These are phyloP conservation scores for Nicotiana tabacum DNA, from an alignment of 257 asterid genomes.

Conservation along the genomic window DNA sequence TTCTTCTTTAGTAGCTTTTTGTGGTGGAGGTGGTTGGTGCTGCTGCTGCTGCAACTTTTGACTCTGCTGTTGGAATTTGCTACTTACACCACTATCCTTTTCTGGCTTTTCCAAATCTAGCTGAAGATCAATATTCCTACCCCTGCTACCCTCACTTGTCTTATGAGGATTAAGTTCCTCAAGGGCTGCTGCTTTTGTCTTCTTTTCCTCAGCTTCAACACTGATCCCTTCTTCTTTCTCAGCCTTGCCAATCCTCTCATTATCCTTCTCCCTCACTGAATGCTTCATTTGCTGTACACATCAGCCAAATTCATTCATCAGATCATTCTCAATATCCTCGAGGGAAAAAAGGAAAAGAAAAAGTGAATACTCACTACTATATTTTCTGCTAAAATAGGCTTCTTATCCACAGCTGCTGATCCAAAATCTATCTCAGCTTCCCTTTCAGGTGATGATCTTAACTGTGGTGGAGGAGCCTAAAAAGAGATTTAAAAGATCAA, in stretches of 20 bases:
- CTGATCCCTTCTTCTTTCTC: slow-evolving; percentile 23
- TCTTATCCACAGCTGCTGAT: slow-evolving; percentile 32
- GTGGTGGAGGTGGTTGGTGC: slow-evolving; percentile 21
- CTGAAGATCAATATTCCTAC: slow-evolving; percentile 46
- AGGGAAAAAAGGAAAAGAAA: background rate
- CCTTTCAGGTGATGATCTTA: slow-evolving; percentile 53
- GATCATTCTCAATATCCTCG: background rate
- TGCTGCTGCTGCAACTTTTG: slow-evolving; percentile 36
- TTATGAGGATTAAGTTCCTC: slow-evolving; percentile 38
- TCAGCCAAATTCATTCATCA: background rate
- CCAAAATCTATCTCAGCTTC: slow-evolving; percentile 31
- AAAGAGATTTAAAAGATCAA: slow-evolving; percentile 12
- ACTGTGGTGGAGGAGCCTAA: slow-evolving; percentile 89
- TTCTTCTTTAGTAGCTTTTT: slow-evolving; percentile 46
- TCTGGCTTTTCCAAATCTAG: slow-evolving; percentile 65
- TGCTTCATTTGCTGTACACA: slow-evolving; percentile 39
- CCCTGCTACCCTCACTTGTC: slow-evolving; percentile 36
- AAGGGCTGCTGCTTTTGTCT: slow-evolving; percentile 16
- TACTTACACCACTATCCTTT: slow-evolving; percentile 33
- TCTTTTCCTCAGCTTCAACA: slow-evolving; percentile 38
- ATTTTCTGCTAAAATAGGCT: slow-evolving; percentile 31
- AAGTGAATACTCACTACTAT: slow-evolving; percentile 36
- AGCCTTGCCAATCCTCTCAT: slow-evolving; percentile 27
- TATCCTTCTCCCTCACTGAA: slow-evolving; percentile 25
- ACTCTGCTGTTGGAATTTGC: slow-evolving; percentile 29